phyloP scores from a whole-genome alignment of 2,329 filamentous ascomycete genomes.

The Pseudopyricularia javanii region DNA sequence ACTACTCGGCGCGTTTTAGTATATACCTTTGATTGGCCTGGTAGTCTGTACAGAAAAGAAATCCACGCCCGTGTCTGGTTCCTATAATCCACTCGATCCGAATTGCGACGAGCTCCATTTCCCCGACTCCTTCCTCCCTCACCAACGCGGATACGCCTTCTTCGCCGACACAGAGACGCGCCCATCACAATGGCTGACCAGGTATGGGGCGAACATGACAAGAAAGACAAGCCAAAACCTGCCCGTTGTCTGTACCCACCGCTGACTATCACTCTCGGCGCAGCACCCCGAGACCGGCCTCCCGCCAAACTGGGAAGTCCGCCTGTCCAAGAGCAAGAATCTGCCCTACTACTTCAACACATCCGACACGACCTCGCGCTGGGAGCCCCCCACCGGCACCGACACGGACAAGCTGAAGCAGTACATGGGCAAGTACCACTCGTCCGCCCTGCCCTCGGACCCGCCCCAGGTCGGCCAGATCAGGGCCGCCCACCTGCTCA shows the following conservation, averaged over 20 bases:
- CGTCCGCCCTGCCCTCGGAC: constrained; percentile 30
- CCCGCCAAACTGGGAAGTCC: constrained; percentile 83
- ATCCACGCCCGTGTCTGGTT: no score
- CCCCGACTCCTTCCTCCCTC: no score
- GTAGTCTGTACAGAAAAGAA: no score
- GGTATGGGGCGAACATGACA: not conserved
- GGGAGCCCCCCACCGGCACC: constrained; percentile 82
- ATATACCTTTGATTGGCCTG: no score
- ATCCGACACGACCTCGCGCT: constrained; percentile 74
- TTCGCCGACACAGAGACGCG: no score
- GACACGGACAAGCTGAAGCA: constrained; percentile 86
- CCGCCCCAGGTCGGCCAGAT: constrained; percentile 59
- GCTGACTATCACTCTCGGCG: not conserved
- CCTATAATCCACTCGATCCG: no score
- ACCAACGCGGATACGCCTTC: no score
- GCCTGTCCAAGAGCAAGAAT: constrained; percentile 96
- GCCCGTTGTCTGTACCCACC: not conserved
- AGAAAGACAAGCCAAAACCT: not conserved
- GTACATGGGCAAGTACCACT: constrained; percentile 88
- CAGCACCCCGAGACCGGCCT: constrained; percentile 62
- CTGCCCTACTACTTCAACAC: constrained; percentile 98
- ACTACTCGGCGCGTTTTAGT: no score
- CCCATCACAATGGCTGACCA: not conserved
- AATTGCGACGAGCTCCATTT: no score
- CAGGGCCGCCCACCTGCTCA: constrained; percentile 78